Conservation (phyloP, 1,284 basidiomycete genomes). For the Leccinum insigne region DNA sequence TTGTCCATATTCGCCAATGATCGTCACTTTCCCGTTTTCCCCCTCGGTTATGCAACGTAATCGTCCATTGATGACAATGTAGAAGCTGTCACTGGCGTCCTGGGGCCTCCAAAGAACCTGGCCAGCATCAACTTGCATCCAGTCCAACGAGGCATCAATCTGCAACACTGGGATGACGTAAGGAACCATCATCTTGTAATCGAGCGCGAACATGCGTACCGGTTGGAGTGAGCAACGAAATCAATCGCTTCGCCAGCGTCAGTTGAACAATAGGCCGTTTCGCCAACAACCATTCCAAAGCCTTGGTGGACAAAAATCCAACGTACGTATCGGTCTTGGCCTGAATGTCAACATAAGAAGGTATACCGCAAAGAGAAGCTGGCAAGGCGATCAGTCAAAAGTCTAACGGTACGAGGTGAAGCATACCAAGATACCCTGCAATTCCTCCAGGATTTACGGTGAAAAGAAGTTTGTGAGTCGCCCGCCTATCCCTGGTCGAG, state of each 20-base stretch:
- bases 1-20: constrained; percentile 94
- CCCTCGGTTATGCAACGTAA: constrained; percentile 80
- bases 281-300: constrained; percentile 90
- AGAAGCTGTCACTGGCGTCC: constrained; percentile 92
- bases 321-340: constrained; percentile 98
- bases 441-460: constrained; percentile 98
- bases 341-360: constrained; percentile 95
- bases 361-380: constrained; percentile 90
- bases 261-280: constrained; percentile 93
- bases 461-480: constrained; percentile 71
- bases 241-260: constrained; percentile 94
- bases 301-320: constrained; percentile 88
- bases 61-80: constrained; percentile 98
- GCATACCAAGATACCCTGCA: constrained; percentile 90
- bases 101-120: constrained; percentile 92
- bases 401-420: constrained; percentile 12
- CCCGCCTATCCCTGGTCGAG: constrained; percentile 22
- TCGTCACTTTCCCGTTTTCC: constrained; percentile 73
- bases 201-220: constrained; percentile 43
- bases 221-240: constrained; percentile 92
- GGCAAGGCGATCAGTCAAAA: constrained; percentile 5
- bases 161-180: constrained; percentile 70
- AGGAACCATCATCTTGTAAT: background rate
- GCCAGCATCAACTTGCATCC: constrained; percentile 96
- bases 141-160: constrained; percentile 96